Evolutionary conservation across 1,139 yeast genomes (phyloP), one percentile per base, ranked within the genome.

Genomic region (Debaryomycetaceae sp.): DNA sequence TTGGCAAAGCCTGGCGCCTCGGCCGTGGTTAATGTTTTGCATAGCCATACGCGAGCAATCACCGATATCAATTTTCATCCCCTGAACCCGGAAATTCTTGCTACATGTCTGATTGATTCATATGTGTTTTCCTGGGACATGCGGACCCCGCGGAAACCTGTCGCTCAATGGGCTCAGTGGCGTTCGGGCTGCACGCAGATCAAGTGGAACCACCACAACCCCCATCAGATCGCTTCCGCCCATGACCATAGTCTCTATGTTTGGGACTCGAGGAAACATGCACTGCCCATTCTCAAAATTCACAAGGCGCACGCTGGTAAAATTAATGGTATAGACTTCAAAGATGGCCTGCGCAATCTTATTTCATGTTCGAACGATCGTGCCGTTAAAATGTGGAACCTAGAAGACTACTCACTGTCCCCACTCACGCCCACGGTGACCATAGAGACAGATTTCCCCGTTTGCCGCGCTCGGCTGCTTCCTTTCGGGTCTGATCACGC

Each of bases 41-140:
- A 90, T 49, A 79, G 82, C 15, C 98, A 90, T 49, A 72, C 79
- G 2, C 63, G 98, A 32, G 98, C 98, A 2, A 87, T 90, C 23
- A 85, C 98, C 3, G 98, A 90, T 55, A 85, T 90, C 35, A 85
- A 87, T 49, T 90, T 87, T 61, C 94, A 83, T 46, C 90, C 93
- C 2, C 68, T 67, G 21, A 77, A 82, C 40, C 95, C 96, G 0
- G 95, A 87, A 45, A 48, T 83, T n/a, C 51, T 90, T 19, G 96
- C 96, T 0, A 90, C 97, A 0, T 86, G 96, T 46, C 79, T 95
- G 0, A 81, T 90, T 14, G 98, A 90, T 47, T 79, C 95, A 0
- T 80, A 74, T 46, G 78, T 86, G 12, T 72, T 77, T 34, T 73
- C 82, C 4, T 90, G 98, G 98, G 98, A 90, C 53, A 63, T 87